phyloP scores from a whole-genome alignment of 257 asterid genomes.

The Lithospermum erythrorhizon region DNA sequence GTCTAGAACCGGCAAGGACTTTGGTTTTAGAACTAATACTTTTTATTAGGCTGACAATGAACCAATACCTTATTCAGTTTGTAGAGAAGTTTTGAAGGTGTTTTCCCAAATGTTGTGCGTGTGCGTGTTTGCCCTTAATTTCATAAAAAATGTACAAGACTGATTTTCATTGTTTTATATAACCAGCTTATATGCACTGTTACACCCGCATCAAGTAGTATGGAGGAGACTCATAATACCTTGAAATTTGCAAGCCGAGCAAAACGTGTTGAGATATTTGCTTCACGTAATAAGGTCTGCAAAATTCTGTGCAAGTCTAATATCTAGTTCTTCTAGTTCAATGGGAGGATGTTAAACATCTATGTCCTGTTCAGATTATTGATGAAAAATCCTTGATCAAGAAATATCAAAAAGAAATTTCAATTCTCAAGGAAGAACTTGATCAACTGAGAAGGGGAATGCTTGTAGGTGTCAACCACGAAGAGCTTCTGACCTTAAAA shows the following conservation, averaged over 20 bases:
- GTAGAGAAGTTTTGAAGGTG: no score
- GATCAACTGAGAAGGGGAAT: conserved; percentile 74
- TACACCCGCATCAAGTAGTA: conserved; percentile 97
- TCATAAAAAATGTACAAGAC: background rate
- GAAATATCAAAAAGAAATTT: conserved; percentile 94
- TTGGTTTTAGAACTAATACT: no score
- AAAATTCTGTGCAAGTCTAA: conserved; percentile 5
- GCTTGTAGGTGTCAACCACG: conserved; percentile 70
- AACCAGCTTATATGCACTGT: conserved; percentile 86
- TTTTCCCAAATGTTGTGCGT: no score
- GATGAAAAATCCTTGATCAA: conserved; percentile 97
- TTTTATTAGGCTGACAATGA: no score
- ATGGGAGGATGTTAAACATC: conserved; percentile 5
- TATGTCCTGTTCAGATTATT: conserved; percentile 51
- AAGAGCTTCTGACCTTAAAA: conserved; percentile 66
- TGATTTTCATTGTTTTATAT: background rate
- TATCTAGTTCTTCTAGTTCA: conserved; percentile 9
- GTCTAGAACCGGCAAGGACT: background rate
- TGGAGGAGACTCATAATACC: conserved; percentile 97
- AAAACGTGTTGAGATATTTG: conserved; percentile 81
- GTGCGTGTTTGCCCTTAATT: no score
- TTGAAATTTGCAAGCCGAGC: conserved; percentile 98
- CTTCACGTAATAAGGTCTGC: conserved; percentile 86
- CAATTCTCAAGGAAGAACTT: conserved; percentile 77
- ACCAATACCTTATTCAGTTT: no score